Conservation (phyloP, 2,329 filamentous ascomycete species). For the Phaeosphaeria sp. region DNA sequence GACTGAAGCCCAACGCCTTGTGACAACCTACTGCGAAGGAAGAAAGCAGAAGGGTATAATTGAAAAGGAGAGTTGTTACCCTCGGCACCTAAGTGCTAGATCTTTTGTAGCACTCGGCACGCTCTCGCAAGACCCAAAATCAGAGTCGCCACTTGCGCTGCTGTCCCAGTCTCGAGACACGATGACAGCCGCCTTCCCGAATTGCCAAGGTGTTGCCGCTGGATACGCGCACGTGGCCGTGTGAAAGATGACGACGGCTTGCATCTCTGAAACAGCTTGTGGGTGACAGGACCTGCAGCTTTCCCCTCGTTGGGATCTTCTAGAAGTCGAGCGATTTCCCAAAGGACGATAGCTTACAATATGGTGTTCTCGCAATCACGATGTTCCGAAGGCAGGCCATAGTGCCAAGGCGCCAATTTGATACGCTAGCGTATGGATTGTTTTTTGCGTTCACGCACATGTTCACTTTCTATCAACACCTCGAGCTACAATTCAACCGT, state of each 20-base stretch:
- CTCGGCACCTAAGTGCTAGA: too few relatives aligned
- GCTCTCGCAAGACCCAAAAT: background rate
- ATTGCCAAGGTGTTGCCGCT: background rate
- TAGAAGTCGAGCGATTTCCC: constrained; percentile 32
- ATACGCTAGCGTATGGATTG: constrained; percentile 15
- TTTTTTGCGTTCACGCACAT: constrained; percentile 27
- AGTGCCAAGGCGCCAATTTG: constrained; percentile 3
- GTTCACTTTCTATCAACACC: constrained; percentile 20
- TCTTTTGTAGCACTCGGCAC: background rate
- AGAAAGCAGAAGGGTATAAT: too few relatives aligned
- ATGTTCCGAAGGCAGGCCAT: background rate
- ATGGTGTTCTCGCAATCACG: constrained; percentile 9
- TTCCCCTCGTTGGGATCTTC: constrained; percentile 21
- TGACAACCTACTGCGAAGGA: too few relatives aligned
- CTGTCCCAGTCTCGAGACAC: too few relatives aligned
- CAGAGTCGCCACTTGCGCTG: background rate
- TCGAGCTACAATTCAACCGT: constrained; percentile 7
- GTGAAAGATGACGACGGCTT: constrained; percentile 25
- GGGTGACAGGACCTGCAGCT: constrained; percentile 21
- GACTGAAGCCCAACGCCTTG: background rate
- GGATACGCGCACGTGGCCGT: constrained; percentile 4
- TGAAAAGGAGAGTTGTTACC: too few relatives aligned
- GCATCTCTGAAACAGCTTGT: constrained; percentile 27
- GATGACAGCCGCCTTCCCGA: background rate
- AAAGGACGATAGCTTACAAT: constrained; percentile 23